Percentiles rank a stretch among this genome's conserved stretches.
These are phyloP conservation scores for Rhizoclosmatium globosum DNA, from an alignment of 192 early-diverging fungal genomes.

Conservation along the genomic window DNA sequence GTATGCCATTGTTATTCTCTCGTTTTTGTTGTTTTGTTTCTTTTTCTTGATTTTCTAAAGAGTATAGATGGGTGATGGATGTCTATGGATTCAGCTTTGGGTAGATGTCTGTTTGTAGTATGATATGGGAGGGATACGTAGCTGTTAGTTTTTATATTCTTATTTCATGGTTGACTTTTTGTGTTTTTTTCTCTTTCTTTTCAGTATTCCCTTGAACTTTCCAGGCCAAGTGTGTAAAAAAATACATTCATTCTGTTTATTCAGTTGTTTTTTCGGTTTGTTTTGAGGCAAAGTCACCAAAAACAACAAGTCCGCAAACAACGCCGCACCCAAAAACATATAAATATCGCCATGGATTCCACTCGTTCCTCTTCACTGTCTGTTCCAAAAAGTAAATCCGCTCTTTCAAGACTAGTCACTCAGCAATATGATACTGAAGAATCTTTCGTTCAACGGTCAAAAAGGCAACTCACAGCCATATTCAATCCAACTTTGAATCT, in stretches of 20 bases:
- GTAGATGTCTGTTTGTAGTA: too few species aligned
- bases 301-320: too few species aligned
- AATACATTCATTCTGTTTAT: neutral
- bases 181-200: neutral
- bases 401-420: neutral
- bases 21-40: neutral
- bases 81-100: too few species aligned
- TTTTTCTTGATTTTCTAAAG: neutral
- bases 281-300: neutral
- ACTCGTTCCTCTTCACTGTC: too few species aligned
- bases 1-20: too few species aligned
- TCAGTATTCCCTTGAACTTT: neutral
- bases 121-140: neutral
- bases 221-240: neutral
- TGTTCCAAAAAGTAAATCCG: neutral
- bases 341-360: too few species aligned
- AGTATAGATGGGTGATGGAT: too few species aligned
- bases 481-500: too few species aligned
- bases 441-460: neutral
- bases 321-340: too few species aligned
- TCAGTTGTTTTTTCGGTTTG: neutral
- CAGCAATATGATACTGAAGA: neutral
- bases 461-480: too few species aligned
- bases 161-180: constrained; percentile 7
- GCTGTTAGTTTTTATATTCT: neutral